A percentile compares a stretch with the other conserved stretches of the same genome.
Conservation (phyloP, 2,329 filamentous ascomycete species). For the Metarhizium rileyi region DNA sequence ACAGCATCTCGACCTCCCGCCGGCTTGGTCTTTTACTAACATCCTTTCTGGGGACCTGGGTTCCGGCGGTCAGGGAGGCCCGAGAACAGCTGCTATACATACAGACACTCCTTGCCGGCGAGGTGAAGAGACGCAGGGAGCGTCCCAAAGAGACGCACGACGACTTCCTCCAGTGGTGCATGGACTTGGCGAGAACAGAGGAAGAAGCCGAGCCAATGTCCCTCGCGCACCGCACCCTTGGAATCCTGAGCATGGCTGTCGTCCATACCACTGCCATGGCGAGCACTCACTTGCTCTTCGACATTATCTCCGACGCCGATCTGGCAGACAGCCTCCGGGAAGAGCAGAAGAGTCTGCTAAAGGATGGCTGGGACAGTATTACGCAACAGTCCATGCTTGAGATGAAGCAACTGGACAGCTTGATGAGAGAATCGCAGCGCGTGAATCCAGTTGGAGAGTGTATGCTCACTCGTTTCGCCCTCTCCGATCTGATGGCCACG, state of each 20-base stretch:
- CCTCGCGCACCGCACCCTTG: slow-evolving; percentile 8
- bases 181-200: slow-evolving; percentile 8
- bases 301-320: slow-evolving; percentile 4
- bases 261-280: slow-evolving; percentile 13
- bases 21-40: slow-evolving; percentile 5
- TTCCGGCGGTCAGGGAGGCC: slow-evolving; percentile 5
- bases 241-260: slow-evolving; percentile 11
- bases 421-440: slow-evolving; percentile 13
- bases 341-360: slow-evolving; percentile 7
- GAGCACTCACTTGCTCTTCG: slow-evolving; percentile 11
- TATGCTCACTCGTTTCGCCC: neutral
- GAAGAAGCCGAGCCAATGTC: slow-evolving; percentile 7
- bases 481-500: neutral
- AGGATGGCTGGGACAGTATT: slow-evolving; percentile 5
- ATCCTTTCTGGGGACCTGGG: slow-evolving; percentile 1
- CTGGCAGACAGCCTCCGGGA: slow-evolving; percentile 2
- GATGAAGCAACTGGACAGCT: slow-evolving; percentile 12
- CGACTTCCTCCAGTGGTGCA: slow-evolving; percentile 12
- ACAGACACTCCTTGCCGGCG: slow-evolving; percentile 7
- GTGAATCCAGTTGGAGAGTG: slow-evolving; percentile 12
- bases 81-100: slow-evolving; percentile 8
- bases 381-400: slow-evolving; percentile 11
- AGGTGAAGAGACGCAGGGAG: slow-evolving; percentile 4
- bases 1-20: slow-evolving; percentile 8
- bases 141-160: slow-evolving; percentile 7